Conservation (phyloP, 768 basidiomycete genomes). For the Krasilnikovozyma curviuscula region DNA sequence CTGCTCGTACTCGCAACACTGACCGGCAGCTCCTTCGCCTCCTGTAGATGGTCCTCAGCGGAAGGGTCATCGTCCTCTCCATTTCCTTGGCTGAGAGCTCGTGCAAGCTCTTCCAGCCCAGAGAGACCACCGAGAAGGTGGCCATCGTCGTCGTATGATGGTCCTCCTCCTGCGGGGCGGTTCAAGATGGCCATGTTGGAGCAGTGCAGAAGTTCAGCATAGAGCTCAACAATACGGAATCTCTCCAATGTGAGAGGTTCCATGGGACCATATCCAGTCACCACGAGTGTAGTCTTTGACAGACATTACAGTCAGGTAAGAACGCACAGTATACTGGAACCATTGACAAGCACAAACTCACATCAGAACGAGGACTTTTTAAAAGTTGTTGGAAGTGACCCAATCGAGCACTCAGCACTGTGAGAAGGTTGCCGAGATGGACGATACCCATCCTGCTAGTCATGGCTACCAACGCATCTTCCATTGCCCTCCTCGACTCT, state of each 20-base stretch:
- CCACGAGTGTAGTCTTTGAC: neutral
- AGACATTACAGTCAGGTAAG: neutral
- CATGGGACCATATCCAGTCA: constrained; percentile 32
- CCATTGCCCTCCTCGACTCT: constrained; percentile 16
- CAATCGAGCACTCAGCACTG: constrained; percentile 49
- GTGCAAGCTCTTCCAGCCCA: constrained; percentile 67
- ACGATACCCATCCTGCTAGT: constrained; percentile 37
- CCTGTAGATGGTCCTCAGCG: constrained; percentile 4
- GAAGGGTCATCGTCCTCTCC: constrained; percentile 19
- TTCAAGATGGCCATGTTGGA: constrained; percentile 96
- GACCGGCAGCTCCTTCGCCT: constrained; percentile 3
- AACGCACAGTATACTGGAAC: neutral
- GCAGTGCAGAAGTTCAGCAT: constrained; percentile 89
- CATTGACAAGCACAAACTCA: constrained; percentile 28
- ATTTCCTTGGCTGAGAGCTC: constrained; percentile 51
- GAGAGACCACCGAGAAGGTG: constrained; percentile 69
- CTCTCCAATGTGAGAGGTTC: constrained; percentile 81
- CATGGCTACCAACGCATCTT: constrained; percentile 20
- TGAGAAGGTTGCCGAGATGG: constrained; percentile 63
- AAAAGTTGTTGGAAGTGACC: constrained; percentile 52
- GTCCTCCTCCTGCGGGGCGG: constrained; percentile 45
- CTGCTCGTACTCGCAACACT: neutral
- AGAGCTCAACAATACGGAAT: constrained; percentile 86
- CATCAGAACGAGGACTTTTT: constrained; percentile 52
- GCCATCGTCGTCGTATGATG: constrained; percentile 63